phyloP scores from a whole-genome alignment of 768 basidiomycete species.

The Suillus brevipes region DNA sequence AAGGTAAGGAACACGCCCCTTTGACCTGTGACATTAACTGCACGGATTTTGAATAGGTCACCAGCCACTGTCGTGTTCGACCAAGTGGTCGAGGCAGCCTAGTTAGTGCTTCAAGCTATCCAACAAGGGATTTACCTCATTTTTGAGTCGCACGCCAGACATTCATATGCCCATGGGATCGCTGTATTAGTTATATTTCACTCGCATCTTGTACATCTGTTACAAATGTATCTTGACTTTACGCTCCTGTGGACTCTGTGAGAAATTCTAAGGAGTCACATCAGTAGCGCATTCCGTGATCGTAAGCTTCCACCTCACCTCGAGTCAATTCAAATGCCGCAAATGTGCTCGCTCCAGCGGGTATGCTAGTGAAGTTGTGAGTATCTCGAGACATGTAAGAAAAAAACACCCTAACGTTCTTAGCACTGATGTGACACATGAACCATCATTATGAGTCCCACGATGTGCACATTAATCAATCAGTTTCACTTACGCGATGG shows the following conservation, averaged over 20 bases:
- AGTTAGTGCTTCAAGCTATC: not conserved
- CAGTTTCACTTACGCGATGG: conserved; percentile 63
- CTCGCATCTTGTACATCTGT: not conserved
- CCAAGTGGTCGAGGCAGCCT: conserved; percentile 32
- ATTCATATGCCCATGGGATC: not conserved
- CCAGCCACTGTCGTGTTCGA: conserved; percentile 34
- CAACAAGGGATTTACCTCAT: not conserved
- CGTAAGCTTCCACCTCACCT: conserved; percentile 42
- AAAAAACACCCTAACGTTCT: conserved; percentile 47
- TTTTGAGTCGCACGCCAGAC: not conserved
- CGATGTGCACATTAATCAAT: not conserved
- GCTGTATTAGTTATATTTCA: conserved; percentile 4
- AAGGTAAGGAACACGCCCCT: conserved; percentile 15
- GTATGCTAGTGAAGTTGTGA: conserved; percentile 56
- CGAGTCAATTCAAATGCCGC: conserved; percentile 84
- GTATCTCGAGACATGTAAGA: not conserved
- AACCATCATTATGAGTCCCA: not conserved
- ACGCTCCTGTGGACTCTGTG: not conserved
- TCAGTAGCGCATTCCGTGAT: not conserved
- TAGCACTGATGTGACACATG: conserved; percentile 45
- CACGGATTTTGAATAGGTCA: conserved; percentile 20
- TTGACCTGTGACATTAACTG: conserved; percentile 6
- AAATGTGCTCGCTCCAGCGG: conserved; percentile 89
- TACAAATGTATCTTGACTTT: not conserved
- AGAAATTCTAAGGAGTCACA: conserved; percentile 1